A percentile compares a stretch with the other conserved stretches of the same genome.
phyloP scores from a whole-genome alignment of 306 rosid genomes.

The Prunus mira region DNA sequence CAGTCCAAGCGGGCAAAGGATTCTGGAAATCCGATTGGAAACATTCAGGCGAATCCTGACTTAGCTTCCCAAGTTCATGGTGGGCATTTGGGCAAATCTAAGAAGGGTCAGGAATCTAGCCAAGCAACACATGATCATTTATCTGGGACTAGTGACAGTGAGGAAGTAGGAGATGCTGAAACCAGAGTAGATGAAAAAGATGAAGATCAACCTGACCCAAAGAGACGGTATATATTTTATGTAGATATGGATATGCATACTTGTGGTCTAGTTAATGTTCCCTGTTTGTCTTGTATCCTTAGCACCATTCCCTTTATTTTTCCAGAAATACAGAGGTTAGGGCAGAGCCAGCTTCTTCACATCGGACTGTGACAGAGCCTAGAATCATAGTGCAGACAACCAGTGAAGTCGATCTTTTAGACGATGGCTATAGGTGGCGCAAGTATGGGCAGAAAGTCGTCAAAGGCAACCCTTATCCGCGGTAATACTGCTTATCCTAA shows the following conservation, averaged over 20 bases:
- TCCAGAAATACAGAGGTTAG: constrained; percentile 55
- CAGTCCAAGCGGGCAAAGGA: constrained; percentile 53
- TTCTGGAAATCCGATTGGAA: constrained; percentile 32
- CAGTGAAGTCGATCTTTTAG: constrained; percentile 81
- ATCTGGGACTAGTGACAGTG: constrained; percentile 65
- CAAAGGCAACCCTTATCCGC: constrained; percentile 84
- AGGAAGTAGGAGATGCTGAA: constrained; percentile 59
- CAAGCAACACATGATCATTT: constrained; percentile 50
- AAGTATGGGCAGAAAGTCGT: constrained; percentile 85
- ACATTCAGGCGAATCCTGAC: constrained; percentile 32
- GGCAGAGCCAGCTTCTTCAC: constrained; percentile 59
- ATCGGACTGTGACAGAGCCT: constrained; percentile 70
- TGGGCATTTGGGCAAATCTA: constrained; percentile 31
- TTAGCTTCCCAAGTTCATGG: constrained; percentile 35
- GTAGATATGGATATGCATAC: neutral
- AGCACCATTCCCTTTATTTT: neutral
- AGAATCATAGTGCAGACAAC: constrained; percentile 87
- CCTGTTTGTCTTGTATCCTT: constrained; percentile 10
- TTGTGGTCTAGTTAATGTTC: neutral
- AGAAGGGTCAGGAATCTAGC: constrained; percentile 55
- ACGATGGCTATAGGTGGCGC: constrained; percentile 87
- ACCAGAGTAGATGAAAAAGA: constrained; percentile 42
- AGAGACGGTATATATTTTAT: constrained; percentile 52
- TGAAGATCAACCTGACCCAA: constrained; percentile 61
- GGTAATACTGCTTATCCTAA: constrained; percentile 41